phyloP scores from a whole-genome alignment of 495 filamentous ascomycete genomes.

The Penicillium nucicola region DNA sequence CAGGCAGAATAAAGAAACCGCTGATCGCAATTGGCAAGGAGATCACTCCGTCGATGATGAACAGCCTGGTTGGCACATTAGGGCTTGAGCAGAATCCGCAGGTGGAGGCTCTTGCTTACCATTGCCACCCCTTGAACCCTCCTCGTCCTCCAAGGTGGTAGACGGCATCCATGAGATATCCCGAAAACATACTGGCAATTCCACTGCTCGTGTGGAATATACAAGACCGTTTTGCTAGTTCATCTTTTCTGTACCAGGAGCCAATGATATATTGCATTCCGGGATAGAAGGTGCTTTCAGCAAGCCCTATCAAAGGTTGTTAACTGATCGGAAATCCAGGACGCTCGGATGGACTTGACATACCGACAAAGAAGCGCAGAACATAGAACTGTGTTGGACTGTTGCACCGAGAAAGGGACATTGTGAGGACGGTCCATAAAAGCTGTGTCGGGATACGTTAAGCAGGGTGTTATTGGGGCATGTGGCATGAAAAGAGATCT shows the following conservation, averaged over 20 bases:
- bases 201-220: constrained; percentile 58
- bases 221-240: constrained; percentile 57
- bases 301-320: constrained; percentile 28
- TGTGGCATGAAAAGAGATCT: not conserved
- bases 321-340: too few species aligned
- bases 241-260: constrained; percentile 51
- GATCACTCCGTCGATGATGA: constrained; percentile 45
- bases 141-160: constrained; percentile 45
- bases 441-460: constrained; percentile 38
- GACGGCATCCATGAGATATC: constrained; percentile 55
- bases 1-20: constrained; percentile 59
- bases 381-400: constrained; percentile 51
- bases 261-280: constrained; percentile 47
- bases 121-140: constrained; percentile 50
- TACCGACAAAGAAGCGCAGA: constrained; percentile 57
- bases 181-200: constrained; percentile 55
- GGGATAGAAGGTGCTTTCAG: constrained; percentile 45
- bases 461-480: not conserved
- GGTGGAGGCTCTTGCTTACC: constrained; percentile 12
- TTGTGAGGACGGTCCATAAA: constrained; percentile 52
- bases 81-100: not conserved
- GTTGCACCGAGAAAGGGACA: constrained; percentile 44
- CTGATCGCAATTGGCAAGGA: constrained; percentile 47
- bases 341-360: constrained; percentile 6
- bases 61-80: constrained; percentile 26